Conservation (phyloP, 495 filamentous ascomycete genomes). For the Acidiella bohemica region DNA sequence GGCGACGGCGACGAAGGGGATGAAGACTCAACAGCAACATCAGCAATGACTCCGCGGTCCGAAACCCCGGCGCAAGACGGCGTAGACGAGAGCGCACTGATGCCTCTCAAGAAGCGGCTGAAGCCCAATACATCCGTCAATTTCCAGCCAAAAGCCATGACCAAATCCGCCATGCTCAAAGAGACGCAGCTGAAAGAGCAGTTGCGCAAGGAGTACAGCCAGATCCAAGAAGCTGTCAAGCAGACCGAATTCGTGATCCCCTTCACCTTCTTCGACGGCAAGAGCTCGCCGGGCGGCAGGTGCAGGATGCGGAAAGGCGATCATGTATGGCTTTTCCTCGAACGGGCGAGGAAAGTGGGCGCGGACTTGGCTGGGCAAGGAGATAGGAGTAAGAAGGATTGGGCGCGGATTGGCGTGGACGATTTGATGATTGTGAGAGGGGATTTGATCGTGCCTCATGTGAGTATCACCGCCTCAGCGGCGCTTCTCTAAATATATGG, state of each 20-base stretch:
- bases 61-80: conserved; percentile 22
- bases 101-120: conserved; percentile 37
- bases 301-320: conserved; percentile 89
- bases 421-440: conserved; percentile 89
- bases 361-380: conserved; percentile 60
- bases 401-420: conserved; percentile 90
- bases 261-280: conserved; percentile 98
- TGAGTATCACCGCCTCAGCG: conserved; percentile 34
- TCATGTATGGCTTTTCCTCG: conserved; percentile 77
- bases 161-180: conserved; percentile 67
- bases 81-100: conserved; percentile 22
- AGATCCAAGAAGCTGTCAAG: conserved; percentile 75
- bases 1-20: conserved; percentile 44
- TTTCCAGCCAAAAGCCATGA: conserved; percentile 64
- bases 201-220: conserved; percentile 71
- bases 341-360: conserved; percentile 77
- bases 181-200: conserved; percentile 74
- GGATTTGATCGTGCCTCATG: conserved; percentile 87
- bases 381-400: conserved; percentile 56
- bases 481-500: not conserved
- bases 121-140: conserved; percentile 53
- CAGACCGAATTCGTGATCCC: conserved; percentile 80
- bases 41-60: conserved; percentile 15
- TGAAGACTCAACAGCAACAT: conserved; percentile 17
- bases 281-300: conserved; percentile 71